Conservation (phyloP, 768 basidiomycete species). For the Auriscalpium vulgare region DNA sequence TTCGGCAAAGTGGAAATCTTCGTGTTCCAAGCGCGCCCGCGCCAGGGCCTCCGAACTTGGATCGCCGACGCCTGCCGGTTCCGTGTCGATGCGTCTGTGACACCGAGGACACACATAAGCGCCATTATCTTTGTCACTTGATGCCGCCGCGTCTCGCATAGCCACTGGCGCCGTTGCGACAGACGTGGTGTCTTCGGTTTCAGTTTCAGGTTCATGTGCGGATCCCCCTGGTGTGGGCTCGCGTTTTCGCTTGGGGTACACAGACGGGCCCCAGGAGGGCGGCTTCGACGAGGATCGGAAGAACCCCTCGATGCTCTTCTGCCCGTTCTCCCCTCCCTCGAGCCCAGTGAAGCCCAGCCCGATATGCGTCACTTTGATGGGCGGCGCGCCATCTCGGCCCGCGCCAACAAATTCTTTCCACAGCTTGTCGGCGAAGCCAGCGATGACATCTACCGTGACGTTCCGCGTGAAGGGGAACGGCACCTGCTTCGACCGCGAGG, state of each 20-base stretch:
- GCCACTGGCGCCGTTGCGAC: background rate
- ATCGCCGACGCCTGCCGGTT: conserved; percentile 20
- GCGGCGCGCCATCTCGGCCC: conserved; percentile 23
- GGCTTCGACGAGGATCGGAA: conserved; percentile 36
- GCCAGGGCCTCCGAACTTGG: conserved; percentile 28
- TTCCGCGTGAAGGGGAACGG: conserved; percentile 79
- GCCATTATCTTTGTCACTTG: too few species aligned
- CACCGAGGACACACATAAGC: conserved; percentile 7
- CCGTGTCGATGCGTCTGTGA: background rate
- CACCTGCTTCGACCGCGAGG: conserved; percentile 57
- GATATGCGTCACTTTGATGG: conserved; percentile 66
- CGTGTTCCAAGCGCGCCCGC: conserved; percentile 59
- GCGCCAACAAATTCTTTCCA: conserved; percentile 80
- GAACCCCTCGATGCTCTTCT: conserved; percentile 84
- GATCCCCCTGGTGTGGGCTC: conserved; percentile 4
- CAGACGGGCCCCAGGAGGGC: conserved; percentile 1
- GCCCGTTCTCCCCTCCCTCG: conserved; percentile 67
- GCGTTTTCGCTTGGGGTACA: conserved; percentile 5
- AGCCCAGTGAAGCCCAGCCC: conserved; percentile 73
- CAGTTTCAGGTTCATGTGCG: too few species aligned
- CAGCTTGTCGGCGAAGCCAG: conserved; percentile 66
- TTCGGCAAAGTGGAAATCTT: conserved; percentile 85
- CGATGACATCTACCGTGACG: conserved; percentile 69
- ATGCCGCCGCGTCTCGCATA: too few species aligned
- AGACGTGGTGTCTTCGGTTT: background rate